phyloP scores from a whole-genome alignment of 2,329 filamentous ascomycete genomes.

The Graphilbum fragrans region DNA sequence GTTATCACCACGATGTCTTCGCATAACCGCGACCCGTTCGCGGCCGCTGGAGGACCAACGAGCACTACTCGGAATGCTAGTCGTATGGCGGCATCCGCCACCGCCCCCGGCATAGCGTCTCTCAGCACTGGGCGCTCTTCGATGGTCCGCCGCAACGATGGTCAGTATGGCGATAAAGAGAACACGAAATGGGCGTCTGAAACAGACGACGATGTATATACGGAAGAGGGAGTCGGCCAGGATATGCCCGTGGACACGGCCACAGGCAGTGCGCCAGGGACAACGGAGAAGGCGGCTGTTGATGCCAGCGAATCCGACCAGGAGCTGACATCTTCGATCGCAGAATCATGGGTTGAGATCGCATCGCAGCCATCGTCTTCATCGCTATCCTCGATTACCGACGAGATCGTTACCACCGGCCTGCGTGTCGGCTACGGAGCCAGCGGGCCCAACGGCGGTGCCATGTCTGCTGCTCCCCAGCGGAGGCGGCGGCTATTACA shows the following conservation, averaged over 20 bases:
- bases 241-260: neutral
- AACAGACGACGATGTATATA: too few relatives aligned
- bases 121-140: conserved; percentile 9
- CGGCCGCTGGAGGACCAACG: conserved; percentile 2
- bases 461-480: conserved; percentile 37
- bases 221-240: too few relatives aligned
- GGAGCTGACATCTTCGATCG: conserved; percentile 10
- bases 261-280: neutral
- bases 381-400: conserved; percentile 71
- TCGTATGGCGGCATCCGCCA: conserved; percentile 2
- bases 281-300: too few relatives aligned
- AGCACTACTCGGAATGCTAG: conserved; percentile 1
- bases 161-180: conserved; percentile 15
- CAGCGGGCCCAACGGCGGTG: conserved; percentile 27
- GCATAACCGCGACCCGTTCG: neutral
- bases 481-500: conserved; percentile 42
- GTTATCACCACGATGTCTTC: neutral
- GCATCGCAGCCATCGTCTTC: conserved; percentile 88
- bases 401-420: conserved; percentile 86
- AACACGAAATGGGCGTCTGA: neutral
- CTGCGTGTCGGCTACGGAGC: conserved; percentile 58
- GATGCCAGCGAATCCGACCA: too few relatives aligned
- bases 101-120: neutral
- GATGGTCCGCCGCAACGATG: conserved; percentile 18
- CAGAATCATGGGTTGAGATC: conserved; percentile 96